Evolutionary conservation across 1,284 basidiomycete species (phyloP).

Genomic region (Malassezia sympodialis): DNA sequence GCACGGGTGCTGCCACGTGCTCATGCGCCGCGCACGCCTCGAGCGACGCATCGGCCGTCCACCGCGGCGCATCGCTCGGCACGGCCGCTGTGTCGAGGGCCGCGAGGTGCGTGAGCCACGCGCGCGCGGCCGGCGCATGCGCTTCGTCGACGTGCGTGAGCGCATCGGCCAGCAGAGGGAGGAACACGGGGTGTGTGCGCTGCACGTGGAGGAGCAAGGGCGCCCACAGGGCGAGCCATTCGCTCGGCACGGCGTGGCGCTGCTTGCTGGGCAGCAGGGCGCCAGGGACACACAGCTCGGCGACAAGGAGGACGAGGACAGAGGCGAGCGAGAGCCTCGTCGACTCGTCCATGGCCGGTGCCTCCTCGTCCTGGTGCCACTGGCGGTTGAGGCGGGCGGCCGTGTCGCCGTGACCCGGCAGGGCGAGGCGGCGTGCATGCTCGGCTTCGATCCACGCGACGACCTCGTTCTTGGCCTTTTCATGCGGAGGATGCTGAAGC

Average conservation of each 20-base stretch:
- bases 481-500: constrained; percentile 18
- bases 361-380: not conserved
- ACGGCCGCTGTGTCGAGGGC: not conserved
- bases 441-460: constrained; percentile 18
- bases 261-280: constrained; percentile 10
- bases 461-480: constrained; percentile 19
- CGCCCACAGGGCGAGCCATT: constrained; percentile 8
- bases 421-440: not conserved
- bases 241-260: not conserved
- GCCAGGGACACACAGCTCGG: constrained; percentile 15
- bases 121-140: not conserved
- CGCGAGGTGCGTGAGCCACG: constrained; percentile 7
- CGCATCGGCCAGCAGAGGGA: constrained; percentile 3
- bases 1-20: not conserved
- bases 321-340: not conserved
- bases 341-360: not conserved
- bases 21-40: not conserved
- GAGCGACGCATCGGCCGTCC: not conserved
- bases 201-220: constrained; percentile 5
- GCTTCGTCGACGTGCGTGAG: not conserved
- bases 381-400: not conserved
- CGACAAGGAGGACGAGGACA: not conserved
- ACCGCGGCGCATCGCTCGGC: constrained; percentile 10
- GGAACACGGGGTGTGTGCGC: not conserved
- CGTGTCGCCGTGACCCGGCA: not conserved